Evolutionary conservation across 2,329 filamentous ascomycete species (phyloP), one percentile per base, ranked within the genome.

Genomic region (Fusarium sarcochroum): DNA sequence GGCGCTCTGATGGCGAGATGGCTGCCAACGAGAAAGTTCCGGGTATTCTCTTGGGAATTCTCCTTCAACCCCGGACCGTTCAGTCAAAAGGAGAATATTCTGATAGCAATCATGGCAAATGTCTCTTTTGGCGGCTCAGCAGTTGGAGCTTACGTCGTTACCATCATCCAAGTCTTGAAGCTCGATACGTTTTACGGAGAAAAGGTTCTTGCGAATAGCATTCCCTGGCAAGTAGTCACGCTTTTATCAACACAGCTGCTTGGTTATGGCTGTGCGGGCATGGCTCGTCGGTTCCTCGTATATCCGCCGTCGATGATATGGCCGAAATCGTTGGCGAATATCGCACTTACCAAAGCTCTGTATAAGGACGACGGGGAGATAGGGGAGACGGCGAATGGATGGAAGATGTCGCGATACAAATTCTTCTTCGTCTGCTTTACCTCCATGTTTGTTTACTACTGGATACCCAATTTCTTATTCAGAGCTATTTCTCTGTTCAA

Each of bases 101-200:
- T 87, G 6, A 82, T 87, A 46, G 82, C 82, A n/a, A 83, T 86
- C 61, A 86, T 86, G 83, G 84, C 88, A 32, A 88, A 88, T 71
- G 84, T 84, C 0, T 79, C 80, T 1, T 82, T 78, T 46, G 67
- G 58, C 2, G 69, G 72, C 1, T 57, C 58, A 47, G 49, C 61
- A 41, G 77, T 78, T 23, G 75, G 78, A 5, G 81, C 83, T 0
- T 85, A 84, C 68, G 81, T 84, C 4, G 80, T 73, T 63, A 78
- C 80, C 51, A 82, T 85, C 41, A 79, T 84, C 42, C 83, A 82
- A 78, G 79, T 81, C 4, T 80, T 85, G 57, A 80, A 80, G 37
- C 73, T 84, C 7, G 78, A 81, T 7, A 71, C 75, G 15, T 86
- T 81, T 66, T 85, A 83, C 63, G 80, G 83, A 56, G 82, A 85